Conservation (phyloP, 2,329 filamentous ascomycete species). For the Fusarium heterosporum region DNA sequence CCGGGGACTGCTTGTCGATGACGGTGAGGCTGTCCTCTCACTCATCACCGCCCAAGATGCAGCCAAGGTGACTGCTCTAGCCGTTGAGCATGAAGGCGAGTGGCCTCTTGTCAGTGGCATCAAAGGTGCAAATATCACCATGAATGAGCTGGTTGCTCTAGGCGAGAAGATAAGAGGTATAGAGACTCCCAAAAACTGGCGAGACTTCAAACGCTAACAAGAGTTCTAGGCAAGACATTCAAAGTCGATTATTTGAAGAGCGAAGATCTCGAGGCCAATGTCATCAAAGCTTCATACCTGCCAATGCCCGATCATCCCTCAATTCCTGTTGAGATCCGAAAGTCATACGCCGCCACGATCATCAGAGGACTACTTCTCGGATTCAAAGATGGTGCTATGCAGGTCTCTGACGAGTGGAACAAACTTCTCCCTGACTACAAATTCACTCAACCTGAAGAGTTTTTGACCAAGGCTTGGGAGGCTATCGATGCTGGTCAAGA, state of each 20-base stretch:
- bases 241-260: conserved; percentile 28
- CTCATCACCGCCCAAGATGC: conserved; percentile 59
- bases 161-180: conserved; percentile 53
- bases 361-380: conserved; percentile 20
- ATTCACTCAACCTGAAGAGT: conserved; percentile 57
- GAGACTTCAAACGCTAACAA: not conserved
- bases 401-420: conserved; percentile 59
- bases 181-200: accelerated
- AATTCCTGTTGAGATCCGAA: conserved; percentile 32
- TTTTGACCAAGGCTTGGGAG: conserved; percentile 51
- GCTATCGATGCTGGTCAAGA: conserved; percentile 24
- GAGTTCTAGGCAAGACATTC: conserved; percentile 34
- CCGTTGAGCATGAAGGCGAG: conserved; percentile 57
- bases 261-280: conserved; percentile 37
- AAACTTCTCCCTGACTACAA: conserved; percentile 56
- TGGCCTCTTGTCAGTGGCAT: conserved; percentile 60
- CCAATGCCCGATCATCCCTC: conserved; percentile 30
- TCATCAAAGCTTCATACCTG: conserved; percentile 45
- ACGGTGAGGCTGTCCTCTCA: conserved; percentile 57
- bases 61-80: conserved; percentile 54
- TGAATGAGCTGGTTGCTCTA: conserved; percentile 54
- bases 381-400: conserved; percentile 40
- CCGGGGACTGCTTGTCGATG: conserved; percentile 58
- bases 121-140: conserved; percentile 51
- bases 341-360: conserved; percentile 10